These are phyloP conservation scores for Pestalotiopsis sp. DNA, from an alignment of 2,329 filamentous ascomycete genomes.

Conservation along the genomic window DNA sequence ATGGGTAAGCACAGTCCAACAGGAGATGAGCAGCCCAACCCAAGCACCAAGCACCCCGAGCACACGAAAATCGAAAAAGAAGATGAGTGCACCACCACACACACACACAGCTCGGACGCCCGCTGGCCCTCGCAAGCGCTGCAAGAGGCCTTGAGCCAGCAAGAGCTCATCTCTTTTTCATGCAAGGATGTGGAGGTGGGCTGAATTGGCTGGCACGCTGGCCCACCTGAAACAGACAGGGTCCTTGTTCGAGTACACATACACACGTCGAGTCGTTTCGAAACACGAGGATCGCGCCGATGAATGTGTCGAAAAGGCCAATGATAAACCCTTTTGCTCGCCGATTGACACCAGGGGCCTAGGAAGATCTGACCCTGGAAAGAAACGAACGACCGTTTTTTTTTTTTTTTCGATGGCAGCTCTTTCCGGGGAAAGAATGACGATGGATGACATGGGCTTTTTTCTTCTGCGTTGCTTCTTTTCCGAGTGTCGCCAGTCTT, in stretches of 20 bases:
- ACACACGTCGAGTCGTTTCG: slow-evolving; percentile 1
- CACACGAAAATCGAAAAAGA: not conserved
- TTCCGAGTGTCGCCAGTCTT: not conserved
- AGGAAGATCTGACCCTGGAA: not conserved
- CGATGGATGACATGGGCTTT: not conserved
- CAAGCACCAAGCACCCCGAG: not conserved
- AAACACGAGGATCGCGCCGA: slow-evolving; percentile 11
- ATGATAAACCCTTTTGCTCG: not conserved
- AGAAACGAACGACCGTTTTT: not conserved
- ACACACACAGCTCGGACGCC: slow-evolving; percentile 3
- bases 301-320: slow-evolving; percentile 2
- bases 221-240: slow-evolving; percentile 12
- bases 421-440: not conserved
- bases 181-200: slow-evolving; percentile 15
- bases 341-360: not conserved
- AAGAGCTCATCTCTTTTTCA: slow-evolving; percentile 14
- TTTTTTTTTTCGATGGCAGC: not conserved
- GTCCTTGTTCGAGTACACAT: not conserved
- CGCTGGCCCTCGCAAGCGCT: slow-evolving; percentile 3
- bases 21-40: not conserved
- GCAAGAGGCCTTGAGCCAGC: slow-evolving; percentile 11
- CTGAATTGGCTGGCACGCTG: slow-evolving; percentile 9
- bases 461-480: not conserved
- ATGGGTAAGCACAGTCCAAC: not conserved
- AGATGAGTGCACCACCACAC: not conserved